A percentile compares a stretch with the other conserved stretches of the same genome.
Evolutionary conservation across 1,139 yeast genomes (phyloP).

Genomic region (Yamadazyma diddensiae): DNA sequence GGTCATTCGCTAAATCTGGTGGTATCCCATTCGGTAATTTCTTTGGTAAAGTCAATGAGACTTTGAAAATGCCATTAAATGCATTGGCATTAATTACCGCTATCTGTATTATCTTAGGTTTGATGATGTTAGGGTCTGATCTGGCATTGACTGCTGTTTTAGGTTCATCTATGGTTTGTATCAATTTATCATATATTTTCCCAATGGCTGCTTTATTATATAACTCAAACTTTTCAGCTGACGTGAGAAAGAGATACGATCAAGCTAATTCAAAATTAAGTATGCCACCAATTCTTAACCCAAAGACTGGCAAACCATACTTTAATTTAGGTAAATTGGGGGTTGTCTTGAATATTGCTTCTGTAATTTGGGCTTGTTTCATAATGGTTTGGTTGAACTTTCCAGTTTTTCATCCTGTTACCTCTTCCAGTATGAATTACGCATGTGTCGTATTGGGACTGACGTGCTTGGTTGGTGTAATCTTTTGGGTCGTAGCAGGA

Average conservation of each 20-base stretch:
- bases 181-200: constrained; percentile 26
- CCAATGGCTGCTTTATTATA: constrained; percentile 24
- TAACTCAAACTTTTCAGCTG: constrained; percentile 16
- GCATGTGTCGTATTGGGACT: constrained; percentile 35
- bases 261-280: constrained; percentile 10
- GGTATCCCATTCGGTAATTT: constrained; percentile 25
- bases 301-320: constrained; percentile 18
- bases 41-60: constrained; percentile 19
- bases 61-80: constrained; percentile 23
- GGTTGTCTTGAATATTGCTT: constrained; percentile 22
- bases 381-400: constrained; percentile 29
- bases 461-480: constrained; percentile 25
- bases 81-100: constrained; percentile 19
- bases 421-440: constrained; percentile 33
- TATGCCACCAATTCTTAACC: constrained; percentile 12
- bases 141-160: constrained; percentile 27
- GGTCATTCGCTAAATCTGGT: constrained; percentile 29
- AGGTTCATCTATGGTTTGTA: constrained; percentile 29
- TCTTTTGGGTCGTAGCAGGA: constrained; percentile 26
- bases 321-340: constrained; percentile 28
- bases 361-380: constrained; percentile 27
- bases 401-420: constrained; percentile 28
- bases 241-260: constrained; percentile 14
- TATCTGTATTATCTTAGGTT: constrained; percentile 20
- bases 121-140: constrained; percentile 23